phyloP scores from a whole-genome alignment of 1,139 yeast species.

The Pichia sp. region DNA sequence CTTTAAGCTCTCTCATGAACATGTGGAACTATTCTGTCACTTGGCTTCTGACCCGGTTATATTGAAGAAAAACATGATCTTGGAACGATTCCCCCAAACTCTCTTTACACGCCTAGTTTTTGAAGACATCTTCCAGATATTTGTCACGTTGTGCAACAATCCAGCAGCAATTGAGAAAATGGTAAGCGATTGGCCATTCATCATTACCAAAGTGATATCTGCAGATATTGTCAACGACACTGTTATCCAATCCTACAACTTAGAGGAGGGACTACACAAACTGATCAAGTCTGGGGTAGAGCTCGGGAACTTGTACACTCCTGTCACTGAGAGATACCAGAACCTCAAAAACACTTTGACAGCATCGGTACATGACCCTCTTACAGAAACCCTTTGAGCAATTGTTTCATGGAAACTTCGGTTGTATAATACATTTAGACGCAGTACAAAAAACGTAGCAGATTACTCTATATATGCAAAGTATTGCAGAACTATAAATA shows the following conservation, averaged over 20 bases:
- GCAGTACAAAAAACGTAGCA: no score
- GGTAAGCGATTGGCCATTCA: constrained; percentile 16
- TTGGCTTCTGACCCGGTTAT: constrained; percentile 5
- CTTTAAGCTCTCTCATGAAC: constrained; percentile 1
- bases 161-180: constrained; percentile 13
- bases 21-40: constrained; percentile 7
- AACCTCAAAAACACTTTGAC: not conserved
- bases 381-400: no score
- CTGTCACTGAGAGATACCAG: constrained; percentile 1
- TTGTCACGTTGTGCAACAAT: constrained; percentile 12
- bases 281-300: constrained; percentile 12
- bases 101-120: constrained; percentile 12
- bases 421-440: no score
- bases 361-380: constrained; percentile 9
- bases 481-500: no score
- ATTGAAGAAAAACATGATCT: constrained; percentile 5
- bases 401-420: no score
- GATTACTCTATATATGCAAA: no score
- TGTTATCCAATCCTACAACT: not conserved
- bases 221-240: constrained; percentile 8
- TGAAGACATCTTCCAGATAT: constrained; percentile 16
- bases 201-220: constrained; percentile 19
- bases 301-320: constrained; percentile 7
- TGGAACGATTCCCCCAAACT: constrained; percentile 9
- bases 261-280: constrained; percentile 5